These are phyloP conservation scores for Penicillium corylophilum DNA, from an alignment of 2,329 filamentous ascomycete genomes.

Conservation along the genomic window DNA sequence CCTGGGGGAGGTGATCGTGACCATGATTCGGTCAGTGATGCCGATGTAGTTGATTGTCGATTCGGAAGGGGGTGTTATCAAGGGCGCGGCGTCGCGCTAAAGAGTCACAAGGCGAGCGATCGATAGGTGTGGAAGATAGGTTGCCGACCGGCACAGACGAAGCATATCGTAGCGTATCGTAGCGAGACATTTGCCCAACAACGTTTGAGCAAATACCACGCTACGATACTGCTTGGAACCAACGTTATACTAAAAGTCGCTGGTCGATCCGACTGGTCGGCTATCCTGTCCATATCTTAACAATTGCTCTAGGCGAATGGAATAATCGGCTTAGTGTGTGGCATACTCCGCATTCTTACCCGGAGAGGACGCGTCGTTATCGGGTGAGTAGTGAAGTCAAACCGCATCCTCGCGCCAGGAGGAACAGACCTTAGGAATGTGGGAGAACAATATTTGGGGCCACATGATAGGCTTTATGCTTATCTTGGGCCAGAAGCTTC, in stretches of 20 bases:
- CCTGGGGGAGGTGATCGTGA: not conserved
- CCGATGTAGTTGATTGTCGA: not conserved
- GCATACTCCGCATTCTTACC: slow-evolving; percentile 20
- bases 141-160: not conserved
- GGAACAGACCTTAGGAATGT: not conserved
- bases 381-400: not conserved
- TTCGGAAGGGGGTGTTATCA: not conserved
- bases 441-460: not conserved
- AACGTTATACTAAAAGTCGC: slow-evolving; percentile 8
- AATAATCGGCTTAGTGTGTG: not conserved
- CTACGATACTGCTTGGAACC: not conserved
- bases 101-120: not conserved
- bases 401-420: not conserved
- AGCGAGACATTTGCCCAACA: not conserved
- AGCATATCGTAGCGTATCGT: not conserved
- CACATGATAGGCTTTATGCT: slow-evolving; percentile 3
- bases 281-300: not conserved
- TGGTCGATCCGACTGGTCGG: slow-evolving; percentile 5
- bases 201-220: not conserved
- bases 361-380: slow-evolving; percentile 12
- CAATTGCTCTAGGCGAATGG: not conserved
- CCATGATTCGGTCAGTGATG: slow-evolving; percentile 1
- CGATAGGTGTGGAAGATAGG: not conserved
- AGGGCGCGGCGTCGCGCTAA: not conserved
- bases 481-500: slow-evolving; percentile 2